A percentile compares a stretch with the other conserved stretches of the same genome.
These are phyloP conservation scores for Coffea humblotiana DNA, from an alignment of 305 asterid species.

Conservation along the genomic window DNA sequence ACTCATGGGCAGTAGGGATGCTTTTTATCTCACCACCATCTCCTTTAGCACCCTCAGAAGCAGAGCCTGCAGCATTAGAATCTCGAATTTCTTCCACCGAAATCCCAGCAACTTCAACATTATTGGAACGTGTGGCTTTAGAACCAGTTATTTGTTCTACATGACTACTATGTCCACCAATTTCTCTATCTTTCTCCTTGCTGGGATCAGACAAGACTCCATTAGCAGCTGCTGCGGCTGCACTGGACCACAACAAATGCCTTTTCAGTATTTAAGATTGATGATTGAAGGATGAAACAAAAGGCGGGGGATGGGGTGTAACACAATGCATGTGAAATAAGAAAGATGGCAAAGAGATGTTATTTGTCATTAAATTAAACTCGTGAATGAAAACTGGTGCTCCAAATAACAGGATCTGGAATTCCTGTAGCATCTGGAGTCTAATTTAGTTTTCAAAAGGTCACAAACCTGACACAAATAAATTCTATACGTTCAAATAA, in stretches of 20 bases:
- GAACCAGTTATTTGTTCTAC: slow-evolving; percentile 19
- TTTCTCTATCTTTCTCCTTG: slow-evolving; percentile 43
- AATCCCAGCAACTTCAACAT: slow-evolving; percentile 36
- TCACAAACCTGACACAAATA: neutral
- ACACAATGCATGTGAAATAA: neutral
- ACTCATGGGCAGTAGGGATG: slow-evolving; percentile 49
- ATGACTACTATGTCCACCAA: slow-evolving; percentile 16
- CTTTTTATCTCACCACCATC: slow-evolving; percentile 42
- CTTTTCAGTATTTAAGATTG: slow-evolving; percentile 15
- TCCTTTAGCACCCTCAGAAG: slow-evolving; percentile 34
- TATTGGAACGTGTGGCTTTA: slow-evolving; percentile 36
- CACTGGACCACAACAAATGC: slow-evolving; percentile 42
- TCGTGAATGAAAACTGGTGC: neutral
- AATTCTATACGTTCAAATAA: slow-evolving; percentile 7
- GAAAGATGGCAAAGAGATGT: neutral
- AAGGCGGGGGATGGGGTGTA: too few relatives aligned
- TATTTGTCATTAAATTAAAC: neutral
- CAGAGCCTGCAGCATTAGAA: slow-evolving; percentile 32
- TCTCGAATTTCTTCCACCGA: slow-evolving; percentile 43
- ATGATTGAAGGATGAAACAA: neutral
- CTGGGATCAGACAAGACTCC: slow-evolving; percentile 48
- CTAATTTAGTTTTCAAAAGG: neutral
- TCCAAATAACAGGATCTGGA: neutral
- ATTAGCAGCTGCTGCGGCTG: slow-evolving; percentile 45
- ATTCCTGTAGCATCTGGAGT: neutral